A percentile compares a stretch with the other conserved stretches of the same genome.
phyloP scores from a whole-genome alignment of 1,139 yeast species.

The Yamadazyma membranifaciens region DNA sequence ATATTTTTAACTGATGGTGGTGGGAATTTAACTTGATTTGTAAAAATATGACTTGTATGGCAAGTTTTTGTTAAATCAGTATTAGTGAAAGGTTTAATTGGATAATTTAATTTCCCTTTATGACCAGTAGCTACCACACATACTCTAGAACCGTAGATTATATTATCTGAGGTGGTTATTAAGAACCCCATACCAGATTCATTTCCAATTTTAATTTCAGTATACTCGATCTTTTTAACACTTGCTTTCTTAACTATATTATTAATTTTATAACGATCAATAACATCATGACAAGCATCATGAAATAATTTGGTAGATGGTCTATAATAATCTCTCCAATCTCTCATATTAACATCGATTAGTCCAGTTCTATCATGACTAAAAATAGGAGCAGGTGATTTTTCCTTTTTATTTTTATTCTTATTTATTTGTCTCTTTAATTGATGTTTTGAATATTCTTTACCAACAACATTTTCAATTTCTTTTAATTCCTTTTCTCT shows the following conservation, averaged over 20 bases:
- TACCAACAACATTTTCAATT: slow-evolving; percentile 47
- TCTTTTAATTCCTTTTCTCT: slow-evolving; percentile 38
- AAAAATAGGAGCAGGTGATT: slow-evolving; percentile 16
- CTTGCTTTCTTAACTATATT: slow-evolving; percentile 32
- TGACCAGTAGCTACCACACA: slow-evolving; percentile 46
- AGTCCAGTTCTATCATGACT: slow-evolving; percentile 33
- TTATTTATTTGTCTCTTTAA: slow-evolving; percentile 24
- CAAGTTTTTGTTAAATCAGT: slow-evolving; percentile 33
- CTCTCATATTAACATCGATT: slow-evolving; percentile 44
- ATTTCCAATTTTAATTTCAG: slow-evolving; percentile 21
- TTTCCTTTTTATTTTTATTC: slow-evolving; percentile 8
- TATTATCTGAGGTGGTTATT: slow-evolving; percentile 26
- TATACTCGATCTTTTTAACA: slow-evolving; percentile 33
- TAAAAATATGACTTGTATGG: slow-evolving; percentile 44
- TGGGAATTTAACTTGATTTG: slow-evolving; percentile 24
- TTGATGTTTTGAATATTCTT: slow-evolving; percentile 45
- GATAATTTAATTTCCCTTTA: slow-evolving; percentile 36
- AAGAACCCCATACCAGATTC: slow-evolving; percentile 30
- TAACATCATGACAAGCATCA: slow-evolving; percentile 38
- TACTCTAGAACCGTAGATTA: slow-evolving; percentile 30
- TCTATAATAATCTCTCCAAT: slow-evolving; percentile 46
- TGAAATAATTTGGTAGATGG: slow-evolving; percentile 42
- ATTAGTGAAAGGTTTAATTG: slow-evolving; percentile 25
- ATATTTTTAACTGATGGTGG: slow-evolving; percentile 12
- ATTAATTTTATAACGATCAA: slow-evolving; percentile 31